These are phyloP conservation scores for Fusarium tuaranense DNA, from an alignment of 2,329 filamentous ascomycete genomes.

Conservation along the genomic window DNA sequence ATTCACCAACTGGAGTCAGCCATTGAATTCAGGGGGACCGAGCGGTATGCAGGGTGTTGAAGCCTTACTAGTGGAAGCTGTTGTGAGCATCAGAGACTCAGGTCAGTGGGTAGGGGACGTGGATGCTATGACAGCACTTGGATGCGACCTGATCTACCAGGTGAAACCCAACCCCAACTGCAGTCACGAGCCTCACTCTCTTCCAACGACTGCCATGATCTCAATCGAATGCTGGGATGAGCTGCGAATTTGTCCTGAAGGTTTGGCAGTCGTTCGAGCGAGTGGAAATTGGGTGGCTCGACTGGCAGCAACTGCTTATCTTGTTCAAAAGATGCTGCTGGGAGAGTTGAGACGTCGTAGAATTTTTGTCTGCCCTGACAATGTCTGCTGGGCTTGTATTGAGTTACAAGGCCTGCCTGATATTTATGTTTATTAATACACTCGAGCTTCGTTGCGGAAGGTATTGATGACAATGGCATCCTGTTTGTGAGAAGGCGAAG, in stretches of 20 bases:
- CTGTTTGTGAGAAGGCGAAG: neutral
- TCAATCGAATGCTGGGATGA: neutral
- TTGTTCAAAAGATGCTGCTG: neutral
- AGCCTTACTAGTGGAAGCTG: neutral
- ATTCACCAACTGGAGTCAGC: neutral
- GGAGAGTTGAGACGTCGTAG: neutral
- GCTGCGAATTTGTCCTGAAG: neutral
- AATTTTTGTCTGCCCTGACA: neutral
- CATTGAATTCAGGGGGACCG: neutral
- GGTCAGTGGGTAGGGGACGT: neutral
- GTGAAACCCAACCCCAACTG: neutral
- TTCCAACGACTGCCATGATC: neutral
- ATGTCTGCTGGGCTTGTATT: neutral
- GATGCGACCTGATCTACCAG: neutral
- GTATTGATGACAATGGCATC: neutral
- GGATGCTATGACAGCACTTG: neutral
- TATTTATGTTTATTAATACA: neutral
- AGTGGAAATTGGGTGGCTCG: neutral
- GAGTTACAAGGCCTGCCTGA: neutral
- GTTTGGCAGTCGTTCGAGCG: neutral
- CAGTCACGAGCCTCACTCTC: neutral
- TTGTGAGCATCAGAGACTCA: neutral
- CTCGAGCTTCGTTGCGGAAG: neutral
- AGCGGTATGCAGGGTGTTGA: neutral
- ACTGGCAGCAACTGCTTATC: neutral